Evolutionary conservation across 192 early-diverging fungal genomes (phyloP), one percentile per base, ranked within the genome.

Genomic region (Jimgerdemannia lactiflua): DNA sequence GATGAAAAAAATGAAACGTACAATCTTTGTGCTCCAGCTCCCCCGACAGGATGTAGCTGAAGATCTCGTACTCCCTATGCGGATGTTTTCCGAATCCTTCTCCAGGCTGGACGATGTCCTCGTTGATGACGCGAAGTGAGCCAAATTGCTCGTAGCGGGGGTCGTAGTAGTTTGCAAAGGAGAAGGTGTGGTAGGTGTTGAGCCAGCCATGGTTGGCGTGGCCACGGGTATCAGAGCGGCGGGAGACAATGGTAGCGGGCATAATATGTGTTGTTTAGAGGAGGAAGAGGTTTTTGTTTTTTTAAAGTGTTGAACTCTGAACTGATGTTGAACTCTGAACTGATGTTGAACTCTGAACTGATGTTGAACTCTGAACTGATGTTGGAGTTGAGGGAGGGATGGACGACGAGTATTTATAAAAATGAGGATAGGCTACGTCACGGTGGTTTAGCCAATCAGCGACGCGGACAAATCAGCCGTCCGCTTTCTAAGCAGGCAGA

Each of bases 141-240:
- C 83, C 83, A 69, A 85, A 85, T 4, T 65, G n/a, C 66, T 64
- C 9, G 71, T 41, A 82, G n/a, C 68, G 19, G 10, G 42, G 14
- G 68, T 85, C 77, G 75, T 73, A 85, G 79, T 85, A 85, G 73
- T 65, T 42, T 3, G 84, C 84, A 42, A 85, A 85, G 29, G 76
- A 79, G 71, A 85, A 85, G 69, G 84, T 86, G 67, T 85, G 84
- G 73, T 82, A 71, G 18, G 79, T 82, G 70, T 82, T 64, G 8
- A 82, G 64, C 81, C 81, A 82, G n/a, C 81, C 80, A 64, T 83
- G 81, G 71, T 82, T 69, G 7, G 80, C 80, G 70, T 83, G 70
- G 39, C 81, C 81, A 40, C 77, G 75, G 39, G 64, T 49, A 18
- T 42, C 18, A 4, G 63, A 69, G 59, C 42, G 78, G 4, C 78